Evolutionary conservation across 495 filamentous ascomycete species (phyloP), one percentile per base, ranked within the genome.

Genomic region (Hyphodiscus hymeniophilus): DNA sequence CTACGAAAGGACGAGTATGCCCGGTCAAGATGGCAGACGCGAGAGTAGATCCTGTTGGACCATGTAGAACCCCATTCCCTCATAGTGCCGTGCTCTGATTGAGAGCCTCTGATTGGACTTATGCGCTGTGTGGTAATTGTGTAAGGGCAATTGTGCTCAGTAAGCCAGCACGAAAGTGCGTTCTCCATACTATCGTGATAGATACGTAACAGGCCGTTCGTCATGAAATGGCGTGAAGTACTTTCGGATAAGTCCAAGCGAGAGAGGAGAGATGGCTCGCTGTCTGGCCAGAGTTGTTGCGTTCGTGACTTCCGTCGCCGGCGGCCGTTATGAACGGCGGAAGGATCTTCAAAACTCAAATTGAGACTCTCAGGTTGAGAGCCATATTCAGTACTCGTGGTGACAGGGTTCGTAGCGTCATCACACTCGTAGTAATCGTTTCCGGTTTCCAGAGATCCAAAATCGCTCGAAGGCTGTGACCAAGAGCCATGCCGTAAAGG

Each of bases 161-260:
- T 69, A 38, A 74, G 42, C 70, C 70, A 74, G 38, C 70, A 74
- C 4, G 66, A 62, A 10, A 74, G 48, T 3, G 67, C 67, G 30
- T 70, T 70, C 50, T 74, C 70, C 50, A 74, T 63, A 23, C 63
- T 67, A 42, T 74, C 70, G 35, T 72, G 67, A 43, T 74, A 74
- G 21, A 74, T 68, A 20, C 57, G 60, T 13, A 74, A 56, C 38
- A 74, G 36, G 33, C 59, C 62, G 11, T 56, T 55, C 15, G 66
- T 60, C 46, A 71, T 61, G 22, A 53, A 33, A 32, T 11, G 32
- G 15, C 42, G 24, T 34, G 38, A 36, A 20, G 55, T 54, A 12
- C 15, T 28, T 30, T 11, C 24, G 17, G 21, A 22, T 7, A 41
- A 7, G 3, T 20, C 21, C 21, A 18, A 13, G 16, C 13, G 18